A percentile compares a stretch with the other conserved stretches of the same genome.
phyloP scores from a whole-genome alignment of 768 basidiomycete genomes.

The Lactarius deliciosus region DNA sequence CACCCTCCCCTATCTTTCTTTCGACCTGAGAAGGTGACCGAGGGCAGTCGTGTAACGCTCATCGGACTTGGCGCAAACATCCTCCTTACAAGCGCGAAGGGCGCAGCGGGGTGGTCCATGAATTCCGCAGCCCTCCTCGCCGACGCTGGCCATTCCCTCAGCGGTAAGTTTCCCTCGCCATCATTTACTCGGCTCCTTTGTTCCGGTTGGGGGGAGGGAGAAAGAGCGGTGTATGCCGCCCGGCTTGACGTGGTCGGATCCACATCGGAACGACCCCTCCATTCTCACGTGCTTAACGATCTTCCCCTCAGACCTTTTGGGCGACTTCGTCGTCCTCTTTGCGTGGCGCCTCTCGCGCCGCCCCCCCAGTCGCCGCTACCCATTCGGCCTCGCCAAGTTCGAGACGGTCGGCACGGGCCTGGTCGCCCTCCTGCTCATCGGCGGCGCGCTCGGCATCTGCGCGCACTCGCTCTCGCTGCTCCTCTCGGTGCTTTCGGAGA shows the following conservation, averaged over 20 bases:
- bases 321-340: conserved; percentile 88
- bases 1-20: neutral
- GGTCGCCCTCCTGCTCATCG: conserved; percentile 82
- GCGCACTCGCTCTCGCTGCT: conserved; percentile 89
- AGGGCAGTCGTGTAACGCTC: conserved; percentile 83
- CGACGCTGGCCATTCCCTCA: conserved; percentile 89
- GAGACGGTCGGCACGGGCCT: conserved; percentile 94
- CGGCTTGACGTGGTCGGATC: neutral
- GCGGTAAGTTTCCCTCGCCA: conserved; percentile 52
- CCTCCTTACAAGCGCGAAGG: conserved; percentile 78
- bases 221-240: neutral
- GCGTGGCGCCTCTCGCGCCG: conserved; percentile 84
- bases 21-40: conserved; percentile 56
- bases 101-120: conserved; percentile 83
- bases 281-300: neutral
- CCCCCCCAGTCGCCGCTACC: conserved; percentile 77
- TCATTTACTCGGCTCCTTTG: neutral
- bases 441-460: conserved; percentile 81
- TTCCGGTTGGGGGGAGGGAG: neutral
- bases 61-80: conserved; percentile 84
- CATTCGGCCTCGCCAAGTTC: conserved; percentile 90
- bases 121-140: conserved; percentile 91
- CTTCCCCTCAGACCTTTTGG: conserved; percentile 61
- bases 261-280: neutral
- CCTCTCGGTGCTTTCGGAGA: conserved; percentile 65